These are phyloP conservation scores for Dendrocalamus sinicus DNA, from an alignment of 176 grass and related monocot genomes.

Conservation along the genomic window DNA sequence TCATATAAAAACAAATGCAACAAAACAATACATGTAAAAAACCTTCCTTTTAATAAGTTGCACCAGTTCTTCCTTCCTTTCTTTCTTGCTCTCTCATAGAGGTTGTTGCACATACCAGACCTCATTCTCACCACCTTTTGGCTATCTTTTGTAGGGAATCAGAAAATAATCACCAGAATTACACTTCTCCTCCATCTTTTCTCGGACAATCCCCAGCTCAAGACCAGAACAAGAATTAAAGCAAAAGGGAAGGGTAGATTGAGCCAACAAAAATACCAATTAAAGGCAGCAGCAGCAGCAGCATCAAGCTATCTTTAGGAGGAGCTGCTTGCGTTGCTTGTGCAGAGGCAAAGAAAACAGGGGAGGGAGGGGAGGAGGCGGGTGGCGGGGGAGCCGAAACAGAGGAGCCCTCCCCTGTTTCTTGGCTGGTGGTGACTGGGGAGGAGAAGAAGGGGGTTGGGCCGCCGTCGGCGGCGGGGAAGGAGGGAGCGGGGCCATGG, in stretches of 20 bases:
- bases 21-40: background rate
- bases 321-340: slow-evolving; percentile 37
- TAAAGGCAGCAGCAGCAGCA: slow-evolving; percentile 44
- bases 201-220: slow-evolving; percentile 40
- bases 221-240: slow-evolving; percentile 50
- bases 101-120: slow-evolving; percentile 43
- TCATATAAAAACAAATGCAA: background rate
- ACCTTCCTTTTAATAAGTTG: slow-evolving; percentile 19
- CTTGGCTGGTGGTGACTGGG: background rate
- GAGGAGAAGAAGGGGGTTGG: background rate
- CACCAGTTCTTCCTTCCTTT: slow-evolving; percentile 39
- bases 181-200: slow-evolving; percentile 36
- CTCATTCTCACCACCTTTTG: slow-evolving; percentile 19
- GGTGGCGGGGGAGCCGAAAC: slow-evolving; percentile 46
- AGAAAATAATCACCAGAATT: background rate
- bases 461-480: slow-evolving; percentile 6
- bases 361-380: slow-evolving; percentile 25
- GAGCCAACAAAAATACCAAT: slow-evolving; percentile 34
- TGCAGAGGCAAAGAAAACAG: slow-evolving; percentile 11
- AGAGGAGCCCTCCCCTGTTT: slow-evolving; percentile 52
- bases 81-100: background rate
- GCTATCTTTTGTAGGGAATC: slow-evolving; percentile 19
- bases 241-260: slow-evolving; percentile 38
- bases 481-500: slow-evolving; percentile 48
- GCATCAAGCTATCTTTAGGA: slow-evolving; percentile 61